phyloP scores from a whole-genome alignment of 768 basidiomycete species.

The Leucosporidium scottii region DNA sequence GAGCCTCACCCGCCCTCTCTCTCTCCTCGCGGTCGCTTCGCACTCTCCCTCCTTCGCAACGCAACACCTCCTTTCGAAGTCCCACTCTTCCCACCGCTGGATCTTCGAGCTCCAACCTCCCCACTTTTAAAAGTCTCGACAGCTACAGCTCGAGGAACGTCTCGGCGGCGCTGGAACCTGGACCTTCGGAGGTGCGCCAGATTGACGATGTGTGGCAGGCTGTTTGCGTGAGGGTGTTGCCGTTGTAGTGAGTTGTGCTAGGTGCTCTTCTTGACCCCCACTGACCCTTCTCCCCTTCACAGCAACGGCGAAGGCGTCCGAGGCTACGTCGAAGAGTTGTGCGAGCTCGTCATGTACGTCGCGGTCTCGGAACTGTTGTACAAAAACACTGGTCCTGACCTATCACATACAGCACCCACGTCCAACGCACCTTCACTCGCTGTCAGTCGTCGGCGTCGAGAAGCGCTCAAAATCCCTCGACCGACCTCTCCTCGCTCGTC shows the following conservation, averaged over 20 bases:
- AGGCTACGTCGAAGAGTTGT: slow-evolving; percentile 36
- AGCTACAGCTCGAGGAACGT: slow-evolving; percentile 23
- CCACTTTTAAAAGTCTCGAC: neutral
- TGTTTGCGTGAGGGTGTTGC: slow-evolving; percentile 34
- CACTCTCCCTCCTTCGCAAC: neutral
- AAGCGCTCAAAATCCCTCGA: slow-evolving; percentile 2
- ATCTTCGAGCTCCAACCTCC: neutral
- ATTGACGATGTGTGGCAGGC: slow-evolving; percentile 37
- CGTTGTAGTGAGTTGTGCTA: slow-evolving; percentile 31
- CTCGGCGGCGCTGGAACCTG: slow-evolving; percentile 20
- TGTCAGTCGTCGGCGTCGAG: neutral
- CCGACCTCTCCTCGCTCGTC: slow-evolving; percentile 19
- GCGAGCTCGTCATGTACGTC: slow-evolving; percentile 19
- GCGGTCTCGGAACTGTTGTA: neutral
- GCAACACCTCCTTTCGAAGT: too few species aligned
- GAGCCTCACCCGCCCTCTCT: neutral
- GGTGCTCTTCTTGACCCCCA: neutral
- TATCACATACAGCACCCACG: slow-evolving; percentile 21
- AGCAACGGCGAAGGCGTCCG: slow-evolving; percentile 38
- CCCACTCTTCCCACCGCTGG: too few species aligned
- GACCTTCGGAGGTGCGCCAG: slow-evolving; percentile 1
- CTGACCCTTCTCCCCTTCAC: neutral
- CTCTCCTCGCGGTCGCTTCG: neutral
- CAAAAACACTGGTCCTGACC: neutral
- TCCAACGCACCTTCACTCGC: slow-evolving; percentile 29